Percentiles rank a stretch among this genome's conserved stretches.
phyloP scores from a whole-genome alignment of 2,329 filamentous ascomycete genomes.

The Aspergillus sclerotialis region DNA sequence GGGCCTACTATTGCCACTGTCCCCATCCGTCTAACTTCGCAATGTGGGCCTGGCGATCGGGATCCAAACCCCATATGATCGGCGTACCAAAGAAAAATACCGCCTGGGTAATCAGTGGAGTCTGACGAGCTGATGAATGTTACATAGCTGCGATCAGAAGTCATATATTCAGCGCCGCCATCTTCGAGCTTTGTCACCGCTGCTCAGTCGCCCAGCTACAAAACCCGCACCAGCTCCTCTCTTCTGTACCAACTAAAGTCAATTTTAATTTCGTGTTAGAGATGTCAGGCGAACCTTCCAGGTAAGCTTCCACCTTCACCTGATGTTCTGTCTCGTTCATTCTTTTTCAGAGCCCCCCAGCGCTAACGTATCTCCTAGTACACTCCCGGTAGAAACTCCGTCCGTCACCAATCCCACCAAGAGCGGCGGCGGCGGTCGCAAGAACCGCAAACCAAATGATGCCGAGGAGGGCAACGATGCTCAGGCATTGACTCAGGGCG shows the following conservation, averaged over 20 bases:
- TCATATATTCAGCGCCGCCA: slow-evolving; percentile 5
- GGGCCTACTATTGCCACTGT: too few relatives aligned
- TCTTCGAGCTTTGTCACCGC: background rate
- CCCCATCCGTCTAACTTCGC: too few relatives aligned
- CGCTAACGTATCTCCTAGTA: background rate
- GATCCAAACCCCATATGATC: too few relatives aligned
- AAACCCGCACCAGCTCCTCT: background rate
- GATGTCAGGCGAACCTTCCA: background rate
- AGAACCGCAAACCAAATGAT: slow-evolving; percentile 1
- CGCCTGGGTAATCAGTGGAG: background rate
- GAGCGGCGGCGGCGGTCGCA: slow-evolving; percentile 6
- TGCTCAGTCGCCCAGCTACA: background rate
- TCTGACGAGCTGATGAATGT: background rate
- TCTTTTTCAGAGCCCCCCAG: background rate
- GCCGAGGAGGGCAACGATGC: slow-evolving; percentile 3
- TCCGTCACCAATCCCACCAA: slow-evolving; percentile 5
- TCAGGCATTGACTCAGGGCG: slow-evolving; percentile 2
- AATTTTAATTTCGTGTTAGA: background rate
- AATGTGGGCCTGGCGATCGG: too few relatives aligned
- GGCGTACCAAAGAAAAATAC: background rate
- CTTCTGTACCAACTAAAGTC: background rate
- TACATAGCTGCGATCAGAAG: slow-evolving; percentile 1
- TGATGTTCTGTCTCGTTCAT: too few relatives aligned
- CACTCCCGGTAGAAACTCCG: background rate
- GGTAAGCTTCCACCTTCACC: background rate